These are phyloP conservation scores for Lodderomyces metapsilosis DNA, from an alignment of 1,139 yeast genomes.

Conservation along the genomic window DNA sequence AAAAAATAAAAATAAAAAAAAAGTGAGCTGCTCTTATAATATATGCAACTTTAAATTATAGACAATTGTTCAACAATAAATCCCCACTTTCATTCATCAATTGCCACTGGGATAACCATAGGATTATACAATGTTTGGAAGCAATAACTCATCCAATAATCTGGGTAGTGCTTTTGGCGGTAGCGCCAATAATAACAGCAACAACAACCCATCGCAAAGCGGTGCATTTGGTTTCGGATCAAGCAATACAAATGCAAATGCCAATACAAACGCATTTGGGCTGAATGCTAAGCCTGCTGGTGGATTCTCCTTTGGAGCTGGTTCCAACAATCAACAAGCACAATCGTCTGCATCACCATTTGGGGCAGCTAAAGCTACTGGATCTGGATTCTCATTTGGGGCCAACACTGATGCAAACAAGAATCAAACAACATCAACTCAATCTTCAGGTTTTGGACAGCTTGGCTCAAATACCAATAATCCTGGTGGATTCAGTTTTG, in stretches of 20 bases:
- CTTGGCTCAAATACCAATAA: constrained; percentile 6
- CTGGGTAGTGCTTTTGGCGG: constrained; percentile 1
- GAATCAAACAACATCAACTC: constrained; percentile 4
- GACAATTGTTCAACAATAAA: neutral
- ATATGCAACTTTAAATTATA: no score
- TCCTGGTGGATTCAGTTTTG: constrained; percentile 18
- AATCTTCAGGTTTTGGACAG: constrained; percentile 7
- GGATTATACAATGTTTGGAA: constrained; percentile 7
- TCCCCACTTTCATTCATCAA: neutral
- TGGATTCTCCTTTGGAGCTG: constrained; percentile 8
- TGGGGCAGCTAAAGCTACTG: constrained; percentile 7
- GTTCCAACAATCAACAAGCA: constrained; percentile 3
- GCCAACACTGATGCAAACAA: neutral
- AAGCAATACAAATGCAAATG: neutral
- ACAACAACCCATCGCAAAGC: neutral
- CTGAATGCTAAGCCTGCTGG: constrained; percentile 3
- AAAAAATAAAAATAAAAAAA: constrained; percentile 2
- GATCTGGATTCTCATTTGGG: constrained; percentile 5
- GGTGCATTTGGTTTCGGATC: constrained; percentile 5
- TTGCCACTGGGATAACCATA: no score
- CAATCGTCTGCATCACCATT: constrained; percentile 5
- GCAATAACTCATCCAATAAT: constrained; percentile 1
- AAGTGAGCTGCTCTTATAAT: no score
- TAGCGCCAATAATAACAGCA: neutral
- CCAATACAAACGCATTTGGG: constrained; percentile 3